phyloP scores from a whole-genome alignment of 2,329 filamentous ascomycete genomes.

The Sphaerulina vaccinii region DNA sequence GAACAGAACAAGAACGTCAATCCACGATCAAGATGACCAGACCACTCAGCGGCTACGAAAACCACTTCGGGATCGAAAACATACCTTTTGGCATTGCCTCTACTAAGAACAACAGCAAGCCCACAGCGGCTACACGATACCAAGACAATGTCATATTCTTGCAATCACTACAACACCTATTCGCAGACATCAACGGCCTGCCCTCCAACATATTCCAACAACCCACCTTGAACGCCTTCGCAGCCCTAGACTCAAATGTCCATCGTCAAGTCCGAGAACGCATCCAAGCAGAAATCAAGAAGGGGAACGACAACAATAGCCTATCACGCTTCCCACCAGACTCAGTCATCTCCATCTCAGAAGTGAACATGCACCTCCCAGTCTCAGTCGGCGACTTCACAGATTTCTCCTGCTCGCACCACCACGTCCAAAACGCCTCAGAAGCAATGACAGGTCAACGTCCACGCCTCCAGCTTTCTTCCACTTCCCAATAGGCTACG shows the following conservation, averaged over 20 bases:
- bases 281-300: conserved; percentile 39
- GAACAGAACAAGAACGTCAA: too few species aligned
- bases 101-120: conserved; percentile 38
- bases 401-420: conserved; percentile 55
- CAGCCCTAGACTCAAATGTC: conserved; percentile 42
- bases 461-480: conserved; percentile 48
- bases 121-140: conserved; percentile 53
- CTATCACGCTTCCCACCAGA: conserved; percentile 28
- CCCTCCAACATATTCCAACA: conserved; percentile 34
- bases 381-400: conserved; percentile 56
- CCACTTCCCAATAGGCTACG: conserved; percentile 54
- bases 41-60: conserved; percentile 24
- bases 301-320: conserved; percentile 26
- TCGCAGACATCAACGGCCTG: conserved; percentile 15
- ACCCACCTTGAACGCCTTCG: conserved; percentile 50
- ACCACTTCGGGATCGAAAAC: conserved; percentile 54
- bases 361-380: conserved; percentile 55
- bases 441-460: conserved; percentile 43
- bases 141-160: conserved; percentile 55
- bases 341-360: conserved; percentile 39
- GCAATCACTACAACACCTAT: conserved; percentile 14
- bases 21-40: conserved; percentile 11
- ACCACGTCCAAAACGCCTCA: conserved; percentile 53
- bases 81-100: conserved; percentile 57
- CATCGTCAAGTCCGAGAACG: conserved; percentile 39